phyloP scores from a whole-genome alignment of 768 basidiomycete genomes.

The Hygrocybe coccinea region DNA sequence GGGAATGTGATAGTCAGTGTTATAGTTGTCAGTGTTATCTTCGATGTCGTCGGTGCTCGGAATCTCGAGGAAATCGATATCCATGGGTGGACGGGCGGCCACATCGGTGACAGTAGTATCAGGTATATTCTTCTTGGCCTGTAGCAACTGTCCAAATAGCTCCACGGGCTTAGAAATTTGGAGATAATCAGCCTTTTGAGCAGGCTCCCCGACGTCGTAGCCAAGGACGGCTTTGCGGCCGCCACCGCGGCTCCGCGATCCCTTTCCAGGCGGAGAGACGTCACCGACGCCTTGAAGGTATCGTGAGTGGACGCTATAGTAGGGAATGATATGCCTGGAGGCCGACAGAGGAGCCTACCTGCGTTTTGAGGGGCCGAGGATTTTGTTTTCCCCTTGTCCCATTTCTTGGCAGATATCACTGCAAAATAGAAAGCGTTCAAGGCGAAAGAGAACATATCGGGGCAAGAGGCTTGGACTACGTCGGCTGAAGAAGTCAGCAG shows the following conservation, averaged over 20 bases:
- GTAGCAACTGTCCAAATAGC: no score
- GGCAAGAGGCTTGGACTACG: slow-evolving; percentile 26
- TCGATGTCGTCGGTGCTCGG: neutral
- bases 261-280: no score
- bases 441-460: slow-evolving; percentile 42
- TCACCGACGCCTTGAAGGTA: neutral
- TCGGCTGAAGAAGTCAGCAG: slow-evolving; percentile 42
- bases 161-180: no score
- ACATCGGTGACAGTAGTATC: no score
- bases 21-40: neutral
- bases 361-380: neutral
- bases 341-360: neutral
- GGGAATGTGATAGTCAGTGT: neutral
- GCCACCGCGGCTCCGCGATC: no score
- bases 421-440: slow-evolving; percentile 36
- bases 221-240: no score
- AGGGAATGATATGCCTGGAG: no score
- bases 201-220: no score
- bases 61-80: neutral
- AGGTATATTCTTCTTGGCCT: no score
- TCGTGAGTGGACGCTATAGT: neutral
- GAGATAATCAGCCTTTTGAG: no score
- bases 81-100: no score
- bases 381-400: neutral
- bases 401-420: slow-evolving; percentile 27